Base-by-base conservation (phyloP, 2,329 filamentous ascomycete species). In the Cadophora malorum region DNA sequence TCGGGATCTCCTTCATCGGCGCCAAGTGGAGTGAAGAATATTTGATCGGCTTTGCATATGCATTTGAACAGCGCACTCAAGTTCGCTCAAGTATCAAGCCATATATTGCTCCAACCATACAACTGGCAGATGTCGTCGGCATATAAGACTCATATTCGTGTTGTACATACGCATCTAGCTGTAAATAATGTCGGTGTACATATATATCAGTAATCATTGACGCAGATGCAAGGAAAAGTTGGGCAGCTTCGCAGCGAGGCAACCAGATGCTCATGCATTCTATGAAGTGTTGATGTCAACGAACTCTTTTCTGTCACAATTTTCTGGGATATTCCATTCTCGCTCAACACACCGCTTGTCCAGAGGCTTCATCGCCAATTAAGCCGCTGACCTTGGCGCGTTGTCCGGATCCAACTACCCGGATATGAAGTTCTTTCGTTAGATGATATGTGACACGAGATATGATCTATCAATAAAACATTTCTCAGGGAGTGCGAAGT, bases 31-130 rank as follows among this genome's bases (percentile, higher is more conserved):
- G 82, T 45, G 90, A 92, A 76, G 85, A 84, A 73, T 81, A 78
- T 35, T 74, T 93, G 71, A 86, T 92, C 67, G 86, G 85, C 0
- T 84, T 88, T 74, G 90, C 89, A 7, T 91, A 90, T 80, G 89
- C 87, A 4, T 91, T 88, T 78, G 90, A 93, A 80, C 74, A 75
- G 47, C 53, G 67, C 19, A 76, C 84, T 2, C 77, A 79, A 73
- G 80, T 82, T 12, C 79, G 86, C 60, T 73, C 78, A 50, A 81
- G 80, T 68, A 78, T 85, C 1, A 79, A 81, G 77, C 83, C 84
- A 35, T 83, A 84, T 70, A 59, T 73, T 55, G 25, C 53, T 31
- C 72, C 70, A 12, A 69, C 67, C 10, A 66, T 58, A 19, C 68
- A 70, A 19, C 25, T 71, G 23, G 64, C 10, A 16, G 69, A 70